Conservation (phyloP, 139 green algal species). For the Micractinium sp. region DNA sequence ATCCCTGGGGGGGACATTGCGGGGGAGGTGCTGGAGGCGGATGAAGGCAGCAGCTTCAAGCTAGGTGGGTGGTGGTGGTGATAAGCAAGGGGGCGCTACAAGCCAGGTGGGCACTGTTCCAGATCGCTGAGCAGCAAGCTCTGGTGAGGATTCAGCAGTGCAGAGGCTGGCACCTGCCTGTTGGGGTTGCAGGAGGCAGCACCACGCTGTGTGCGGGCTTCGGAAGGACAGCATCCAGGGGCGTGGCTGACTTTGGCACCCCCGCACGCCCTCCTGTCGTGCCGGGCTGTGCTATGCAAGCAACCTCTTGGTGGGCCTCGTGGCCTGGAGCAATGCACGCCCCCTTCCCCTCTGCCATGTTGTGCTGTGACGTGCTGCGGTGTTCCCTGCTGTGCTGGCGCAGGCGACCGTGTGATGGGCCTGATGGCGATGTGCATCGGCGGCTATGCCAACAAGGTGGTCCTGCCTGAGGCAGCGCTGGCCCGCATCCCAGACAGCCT, state of each 20-base stretch:
- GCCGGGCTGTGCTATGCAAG: background rate
- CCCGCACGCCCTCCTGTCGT: too few relatives aligned
- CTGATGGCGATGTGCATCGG: background rate
- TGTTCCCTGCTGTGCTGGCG: background rate
- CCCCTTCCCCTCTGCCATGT: background rate
- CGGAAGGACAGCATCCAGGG: too few relatives aligned
- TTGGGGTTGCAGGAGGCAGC: too few relatives aligned
- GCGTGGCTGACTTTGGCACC: too few relatives aligned
- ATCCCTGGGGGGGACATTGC: constrained; percentile 42
- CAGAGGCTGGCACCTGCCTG: too few relatives aligned
- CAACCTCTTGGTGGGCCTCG: background rate
- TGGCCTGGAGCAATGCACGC: background rate
- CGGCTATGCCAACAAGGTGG: background rate
- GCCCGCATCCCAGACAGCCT: constrained; percentile 10
- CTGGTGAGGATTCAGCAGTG: too few relatives aligned
- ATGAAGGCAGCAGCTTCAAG: constrained; percentile 31
- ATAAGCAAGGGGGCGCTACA: too few relatives aligned
- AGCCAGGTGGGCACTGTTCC: background rate
- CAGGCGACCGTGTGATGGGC: background rate
- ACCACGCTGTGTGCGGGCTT: too few relatives aligned
- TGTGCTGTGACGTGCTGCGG: background rate
- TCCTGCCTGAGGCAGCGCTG: constrained; percentile 11
- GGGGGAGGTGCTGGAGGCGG: constrained; percentile 33
- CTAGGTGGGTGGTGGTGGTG: constrained; percentile 1
- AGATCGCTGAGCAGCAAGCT: too few relatives aligned